Conservation (phyloP, 73 alveolate genomes). For the Paramecium biaurelia region DNA sequence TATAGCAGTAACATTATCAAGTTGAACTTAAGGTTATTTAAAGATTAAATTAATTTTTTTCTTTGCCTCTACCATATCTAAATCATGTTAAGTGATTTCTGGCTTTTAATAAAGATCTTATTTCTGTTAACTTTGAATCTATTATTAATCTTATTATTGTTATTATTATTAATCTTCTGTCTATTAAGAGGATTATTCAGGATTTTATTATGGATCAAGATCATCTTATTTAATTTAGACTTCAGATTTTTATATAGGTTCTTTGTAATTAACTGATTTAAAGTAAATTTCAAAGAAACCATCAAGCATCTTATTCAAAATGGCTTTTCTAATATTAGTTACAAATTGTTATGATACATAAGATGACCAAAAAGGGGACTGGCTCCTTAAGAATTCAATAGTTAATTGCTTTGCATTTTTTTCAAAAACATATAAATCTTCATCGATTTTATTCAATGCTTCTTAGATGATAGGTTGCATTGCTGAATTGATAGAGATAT, state of each 20-base stretch:
- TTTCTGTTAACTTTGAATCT: neutral
- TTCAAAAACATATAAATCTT: neutral
- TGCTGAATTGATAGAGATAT: neutral
- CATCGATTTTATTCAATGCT: conserved; percentile 9
- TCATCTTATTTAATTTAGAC: neutral
- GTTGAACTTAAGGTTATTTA: neutral
- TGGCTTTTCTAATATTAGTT: neutral
- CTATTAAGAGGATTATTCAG: neutral
- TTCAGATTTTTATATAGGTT: conserved; percentile 25
- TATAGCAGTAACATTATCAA: neutral
- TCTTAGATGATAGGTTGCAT: neutral
- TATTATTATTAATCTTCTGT: neutral
- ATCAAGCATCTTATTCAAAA: neutral
- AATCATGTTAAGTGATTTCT: conserved; percentile 46
- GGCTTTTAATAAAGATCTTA: neutral
- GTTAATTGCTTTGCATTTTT: neutral
- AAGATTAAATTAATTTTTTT: neutral
- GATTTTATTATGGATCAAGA: neutral
- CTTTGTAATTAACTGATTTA: conserved; percentile 38
- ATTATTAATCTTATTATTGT: neutral
- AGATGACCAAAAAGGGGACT: conserved; percentile 13
- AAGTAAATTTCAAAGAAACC: conserved; percentile 42
- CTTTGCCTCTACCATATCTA: conserved; percentile 43
- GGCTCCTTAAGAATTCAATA: neutral
- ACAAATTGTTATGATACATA: neutral